Base-by-base conservation (phyloP, 2,329 filamentous ascomycete genomes). In the Trichophyton simii region DNA sequence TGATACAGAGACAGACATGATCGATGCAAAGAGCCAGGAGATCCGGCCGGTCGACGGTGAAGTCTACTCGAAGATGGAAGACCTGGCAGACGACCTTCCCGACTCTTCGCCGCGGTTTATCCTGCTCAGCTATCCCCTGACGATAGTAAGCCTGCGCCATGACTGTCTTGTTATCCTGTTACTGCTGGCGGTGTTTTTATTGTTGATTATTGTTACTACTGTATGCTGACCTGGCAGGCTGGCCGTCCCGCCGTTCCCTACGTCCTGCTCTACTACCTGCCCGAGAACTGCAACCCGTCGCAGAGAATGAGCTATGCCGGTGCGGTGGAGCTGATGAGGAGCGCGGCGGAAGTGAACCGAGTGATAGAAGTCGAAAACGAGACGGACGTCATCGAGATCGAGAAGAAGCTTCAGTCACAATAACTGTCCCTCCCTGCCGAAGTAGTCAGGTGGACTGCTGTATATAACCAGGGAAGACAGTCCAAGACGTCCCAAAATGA, bases 271-370 rank as follows among this genome's bases (percentile, higher is more conserved):
- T 96, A 95, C 79, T 97, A 96, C 77, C 84, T 97, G 22, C 94
- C 94, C 6, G 87, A 87, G 59, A 96, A 92, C 57, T 94, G 89
- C 77, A 96, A 95, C 73, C 84, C 82, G 67, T 88, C 91, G 71
- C 79, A 88, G 71, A 85, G 89, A 67, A 97, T 97, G 94, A 79
- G 94, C 72, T 99, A 97, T 73, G 94, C 94, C 34, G 88, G 91
- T 44, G 94, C 94, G 50, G 96, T 96, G 76, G 94, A 99, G 77
- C 76, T 97, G 73, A 91, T 97, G 87, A 85, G 91, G 66, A 95
- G 89, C 71, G 95, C 89, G 60, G 89, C 89, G 63, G 91, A 96
- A 77, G 91, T 91, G n/a, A 87, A 87, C 60, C 84, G 83, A 67
- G 87, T 97, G 28, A 83, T 99, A 64, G 92, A 97, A 74, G 84